Base-by-base conservation (phyloP, 495 filamentous ascomycete genomes). In the Hypoxylon crocopeplum region DNA sequence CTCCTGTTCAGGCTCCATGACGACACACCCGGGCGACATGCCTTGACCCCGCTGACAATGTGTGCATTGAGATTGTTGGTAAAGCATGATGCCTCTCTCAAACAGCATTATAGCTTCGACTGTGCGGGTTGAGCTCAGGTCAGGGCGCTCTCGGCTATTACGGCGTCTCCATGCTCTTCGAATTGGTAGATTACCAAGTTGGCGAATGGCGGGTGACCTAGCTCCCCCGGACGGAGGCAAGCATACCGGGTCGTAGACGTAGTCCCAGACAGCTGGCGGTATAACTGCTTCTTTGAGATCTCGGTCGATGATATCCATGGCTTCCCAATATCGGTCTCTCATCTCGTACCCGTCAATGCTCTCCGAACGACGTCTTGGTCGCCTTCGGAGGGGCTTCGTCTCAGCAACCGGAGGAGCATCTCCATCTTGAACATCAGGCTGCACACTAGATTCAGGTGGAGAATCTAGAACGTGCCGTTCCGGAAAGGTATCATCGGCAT, bases 301-400 rank as follows among this genome's bases (percentile, higher is more conserved):
- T 25, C 50, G 30, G 12, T 64, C 49, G 15, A 64, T 59, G 15
- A 64, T 47, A 50, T 46, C 49, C 44, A 59, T 59, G 8, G 61
- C 61, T 19, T 64, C 61, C 61, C 54, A 64, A 27, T 64, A 64
- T 5, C 61, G 49, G 15, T 64, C 49, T 16, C 61, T 59, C 61
- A 64, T 64, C 33, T 64, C 61, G 27, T 64, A 64, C 1, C 61
- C 61, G 7, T 64, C 55, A 10, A 47, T 37, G 34, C 61, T 64
- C 27, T 64, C 61, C 0, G 61, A 64, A 19, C 54, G 49, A 16
- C 54, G 55, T 21, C 55, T 64, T 1, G 44, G 55, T 15, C 54
- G 54, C 16, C 45, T 49, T 4, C 44, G 54, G 12, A 40, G 20
- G 16, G 10, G 36, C 16, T 5, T 27, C 0, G 37, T 5, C 6